Evolutionary conservation across 306 rosid genomes (phyloP), one percentile per base, ranked within the genome.

Genomic region (Castanea mollissima): DNA sequence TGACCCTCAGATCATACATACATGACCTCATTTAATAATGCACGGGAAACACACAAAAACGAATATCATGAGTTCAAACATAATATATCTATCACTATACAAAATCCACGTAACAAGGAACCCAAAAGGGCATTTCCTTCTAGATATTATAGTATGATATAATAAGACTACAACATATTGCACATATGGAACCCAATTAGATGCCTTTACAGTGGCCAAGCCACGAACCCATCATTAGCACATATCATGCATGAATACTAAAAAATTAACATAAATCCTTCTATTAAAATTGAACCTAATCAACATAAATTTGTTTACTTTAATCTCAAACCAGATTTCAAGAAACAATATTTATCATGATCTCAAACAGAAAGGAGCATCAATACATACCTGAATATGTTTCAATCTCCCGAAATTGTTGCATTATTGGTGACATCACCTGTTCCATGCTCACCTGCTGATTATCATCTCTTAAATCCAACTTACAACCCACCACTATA

Each of bases 381-480:
- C 19, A 1, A 67, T 71, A 34, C 19, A 55, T 83, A 94, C 99
- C 97, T 95, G 98, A 77, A 95, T 95, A 82, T 86, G 97, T 86
- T 83, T 95, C 99, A 88, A 95, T 95, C 87, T 95, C 98, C 54
- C 96, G 97, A 82, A 95, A 95, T 73, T 95, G 97, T 83, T 95
- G 97, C 99, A 95, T 95, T 81, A 95, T 93, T 59, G 99, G 99
- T 29, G 99, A 91, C 99, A 95, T 95, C 85, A 91, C 98, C 80
- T 86, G 94, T 76, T 95, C 99, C 82, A 95, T 79, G 93, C 96
- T 95, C 83, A 91, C 90, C 77, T 89, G 96, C 82, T 89, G 96
- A 81, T 83, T 88, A 75, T 95, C 99, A 87, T 91, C 98, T 86
- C 99, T 89, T 90, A 93, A 83, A 86, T 95, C 98, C 75, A 95